These are phyloP conservation scores for Crithidia expoeki DNA, from an alignment of 208 protist species.

Conservation along the genomic window DNA sequence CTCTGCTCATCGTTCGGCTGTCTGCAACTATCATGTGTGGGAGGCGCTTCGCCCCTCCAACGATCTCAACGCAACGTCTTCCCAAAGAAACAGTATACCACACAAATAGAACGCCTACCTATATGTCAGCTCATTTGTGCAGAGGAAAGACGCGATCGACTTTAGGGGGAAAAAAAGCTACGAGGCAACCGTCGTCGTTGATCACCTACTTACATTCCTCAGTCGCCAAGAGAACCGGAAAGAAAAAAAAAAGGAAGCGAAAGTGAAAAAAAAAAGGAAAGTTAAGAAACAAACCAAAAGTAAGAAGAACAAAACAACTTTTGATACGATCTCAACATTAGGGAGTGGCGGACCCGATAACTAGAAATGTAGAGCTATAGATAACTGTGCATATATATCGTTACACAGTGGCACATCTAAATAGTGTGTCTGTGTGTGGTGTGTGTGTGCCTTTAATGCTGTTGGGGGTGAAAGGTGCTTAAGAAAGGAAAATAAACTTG, in stretches of 20 bases:
- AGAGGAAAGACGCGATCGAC: no score
- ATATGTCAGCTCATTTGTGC: no score
- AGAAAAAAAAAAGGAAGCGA: neutral
- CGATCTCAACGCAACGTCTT: no score
- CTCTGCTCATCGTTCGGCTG: no score
- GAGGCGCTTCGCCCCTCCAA: no score
- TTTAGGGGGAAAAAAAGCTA: neutral
- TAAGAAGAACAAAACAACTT: neutral
- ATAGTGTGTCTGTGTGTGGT: neutral
- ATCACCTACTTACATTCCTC: neutral
- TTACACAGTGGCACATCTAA: neutral
- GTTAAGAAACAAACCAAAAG: neutral
- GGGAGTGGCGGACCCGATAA: neutral
- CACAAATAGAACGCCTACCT: no score
- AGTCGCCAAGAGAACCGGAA: neutral
- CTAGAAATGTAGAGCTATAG: neutral
- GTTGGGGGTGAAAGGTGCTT: neutral
- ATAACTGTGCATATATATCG: neutral
- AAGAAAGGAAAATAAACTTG: neutral
- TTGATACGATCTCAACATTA: neutral
- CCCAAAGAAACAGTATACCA: no score
- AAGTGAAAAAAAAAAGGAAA: neutral
- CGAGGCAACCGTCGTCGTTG: neutral
- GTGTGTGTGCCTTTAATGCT: neutral
- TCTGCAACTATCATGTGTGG: no score